Evolutionary conservation across 2,329 filamentous ascomycete genomes (phyloP).

Genomic region (Botryotinia globosa): DNA sequence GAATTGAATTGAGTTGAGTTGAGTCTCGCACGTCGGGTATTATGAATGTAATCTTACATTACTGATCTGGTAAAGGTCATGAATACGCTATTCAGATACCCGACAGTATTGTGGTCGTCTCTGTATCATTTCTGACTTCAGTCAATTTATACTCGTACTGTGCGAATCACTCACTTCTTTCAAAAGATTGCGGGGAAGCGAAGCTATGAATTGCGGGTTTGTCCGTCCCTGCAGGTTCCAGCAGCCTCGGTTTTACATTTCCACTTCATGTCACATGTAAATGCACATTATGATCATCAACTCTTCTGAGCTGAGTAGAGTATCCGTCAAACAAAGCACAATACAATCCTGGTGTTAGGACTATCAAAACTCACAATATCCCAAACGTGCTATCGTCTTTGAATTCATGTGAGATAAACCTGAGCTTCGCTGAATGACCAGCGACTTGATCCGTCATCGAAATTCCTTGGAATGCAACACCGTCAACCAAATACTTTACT

Average conservation of each 20-base stretch:
- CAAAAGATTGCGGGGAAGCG: conserved; percentile 20
- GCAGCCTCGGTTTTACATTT: conserved; percentile 18
- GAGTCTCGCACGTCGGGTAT: not conserved
- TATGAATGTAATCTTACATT: not conserved
- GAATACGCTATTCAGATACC: not conserved
- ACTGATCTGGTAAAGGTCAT: not conserved
- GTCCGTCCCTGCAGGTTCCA: conserved; percentile 13
- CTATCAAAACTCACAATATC: not conserved
- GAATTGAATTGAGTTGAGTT: too few relatives aligned
- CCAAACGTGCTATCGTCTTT: not conserved
- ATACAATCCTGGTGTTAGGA: not conserved
- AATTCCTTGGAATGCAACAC: conserved; percentile 16
- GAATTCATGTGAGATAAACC: conserved; percentile 7
- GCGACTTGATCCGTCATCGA: not conserved
- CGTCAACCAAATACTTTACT: not conserved
- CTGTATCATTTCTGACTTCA: not conserved
- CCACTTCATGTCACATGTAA: conserved; percentile 15
- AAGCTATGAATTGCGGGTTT: conserved; percentile 12
- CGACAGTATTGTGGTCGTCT: not conserved
- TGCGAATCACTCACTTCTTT: not conserved
- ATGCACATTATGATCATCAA: not conserved
- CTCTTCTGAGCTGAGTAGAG: not conserved
- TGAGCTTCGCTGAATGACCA: conserved; percentile 11
- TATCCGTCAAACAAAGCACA: not conserved
- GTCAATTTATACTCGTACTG: not conserved